Percentiles rank a stretch among this genome's conserved stretches.
Evolutionary conservation across 106 monocot genomes (phyloP).

Genomic region (Acanthochlamys bracteata): DNA sequence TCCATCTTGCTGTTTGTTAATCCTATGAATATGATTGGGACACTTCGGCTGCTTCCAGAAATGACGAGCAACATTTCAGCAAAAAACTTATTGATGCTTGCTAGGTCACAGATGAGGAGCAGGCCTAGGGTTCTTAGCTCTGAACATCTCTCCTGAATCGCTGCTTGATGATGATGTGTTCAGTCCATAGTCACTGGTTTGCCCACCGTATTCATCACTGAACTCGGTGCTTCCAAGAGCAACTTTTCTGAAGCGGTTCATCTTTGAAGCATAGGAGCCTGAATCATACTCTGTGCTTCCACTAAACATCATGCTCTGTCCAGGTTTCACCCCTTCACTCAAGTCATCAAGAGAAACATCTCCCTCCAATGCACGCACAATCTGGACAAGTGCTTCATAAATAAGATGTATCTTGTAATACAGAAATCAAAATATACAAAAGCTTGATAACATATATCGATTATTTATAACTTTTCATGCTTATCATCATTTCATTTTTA

Average conservation of each 20-base stretch:
- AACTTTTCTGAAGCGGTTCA: conserved; percentile 34
- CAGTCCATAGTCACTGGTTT: conserved; percentile 42
- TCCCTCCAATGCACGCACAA: conserved; percentile 60
- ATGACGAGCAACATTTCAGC: too few species aligned
- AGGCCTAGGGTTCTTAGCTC: neutral
- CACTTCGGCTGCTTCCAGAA: too few species aligned
- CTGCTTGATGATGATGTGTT: conserved; percentile 27
- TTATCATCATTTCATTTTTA: too few species aligned
- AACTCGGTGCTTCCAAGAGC: conserved; percentile 35
- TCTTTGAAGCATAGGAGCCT: conserved; percentile 35
- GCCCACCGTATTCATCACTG: conserved; percentile 35
- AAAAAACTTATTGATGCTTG: too few species aligned
- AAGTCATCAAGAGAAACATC: conserved; percentile 58
- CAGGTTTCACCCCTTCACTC: conserved; percentile 44
- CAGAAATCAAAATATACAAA: too few species aligned
- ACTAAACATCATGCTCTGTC: conserved; percentile 36
- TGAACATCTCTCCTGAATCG: conserved; percentile 14
- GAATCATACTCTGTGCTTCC: conserved; percentile 50
- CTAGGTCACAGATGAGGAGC: neutral
- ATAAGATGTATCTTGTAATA: too few species aligned
- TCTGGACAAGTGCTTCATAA: conserved; percentile 16
- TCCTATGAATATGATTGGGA: too few species aligned
- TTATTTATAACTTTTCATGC: too few species aligned
- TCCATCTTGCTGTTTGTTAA: too few species aligned
- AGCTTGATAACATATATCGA: too few species aligned